Conservation (phyloP, 805 yeast species). For the Kuraishia cidri region DNA sequence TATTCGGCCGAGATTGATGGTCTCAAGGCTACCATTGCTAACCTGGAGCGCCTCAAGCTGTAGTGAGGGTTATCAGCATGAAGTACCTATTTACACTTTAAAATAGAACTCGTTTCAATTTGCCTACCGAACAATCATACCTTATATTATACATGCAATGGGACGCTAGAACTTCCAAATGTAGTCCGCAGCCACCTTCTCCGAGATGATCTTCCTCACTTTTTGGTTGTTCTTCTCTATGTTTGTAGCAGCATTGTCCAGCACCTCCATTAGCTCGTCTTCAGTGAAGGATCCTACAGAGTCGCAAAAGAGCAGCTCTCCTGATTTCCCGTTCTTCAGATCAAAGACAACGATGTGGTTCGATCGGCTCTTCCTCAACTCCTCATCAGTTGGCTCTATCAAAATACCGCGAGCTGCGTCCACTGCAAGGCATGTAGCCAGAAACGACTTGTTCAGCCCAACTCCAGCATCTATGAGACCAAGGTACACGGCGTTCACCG, state of each 20-base stretch:
- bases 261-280: constrained; percentile 36
- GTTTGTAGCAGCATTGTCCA: constrained; percentile 42
- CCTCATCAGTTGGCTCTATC: constrained; percentile 35
- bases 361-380: constrained; percentile 37
- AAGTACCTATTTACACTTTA: constrained; percentile 2
- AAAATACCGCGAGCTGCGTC: constrained; percentile 19
- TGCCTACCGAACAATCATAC: too few relatives aligned
- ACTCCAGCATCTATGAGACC: constrained; percentile 80
- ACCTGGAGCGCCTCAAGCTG: constrained; percentile 72
- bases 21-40: constrained; percentile 74
- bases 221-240: constrained; percentile 32
- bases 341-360: constrained; percentile 61
- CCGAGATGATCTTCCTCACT: constrained; percentile 37
- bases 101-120: too few relatives aligned
- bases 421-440: constrained; percentile 42
- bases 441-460: constrained; percentile 54
- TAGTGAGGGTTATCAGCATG: constrained; percentile 10
- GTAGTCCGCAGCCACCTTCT: constrained; percentile 42
- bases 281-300: constrained; percentile 65
- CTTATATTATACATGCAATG: too few relatives aligned
- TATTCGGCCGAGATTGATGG: constrained; percentile 85
- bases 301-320: constrained; percentile 58
- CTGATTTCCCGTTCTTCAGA: constrained; percentile 37
- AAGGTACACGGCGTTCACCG: constrained; percentile 62
- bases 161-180: too few relatives aligned